Evolutionary conservation across 2,329 filamentous ascomycete genomes (phyloP).

Genomic region (Colletotrichum shisoi): DNA sequence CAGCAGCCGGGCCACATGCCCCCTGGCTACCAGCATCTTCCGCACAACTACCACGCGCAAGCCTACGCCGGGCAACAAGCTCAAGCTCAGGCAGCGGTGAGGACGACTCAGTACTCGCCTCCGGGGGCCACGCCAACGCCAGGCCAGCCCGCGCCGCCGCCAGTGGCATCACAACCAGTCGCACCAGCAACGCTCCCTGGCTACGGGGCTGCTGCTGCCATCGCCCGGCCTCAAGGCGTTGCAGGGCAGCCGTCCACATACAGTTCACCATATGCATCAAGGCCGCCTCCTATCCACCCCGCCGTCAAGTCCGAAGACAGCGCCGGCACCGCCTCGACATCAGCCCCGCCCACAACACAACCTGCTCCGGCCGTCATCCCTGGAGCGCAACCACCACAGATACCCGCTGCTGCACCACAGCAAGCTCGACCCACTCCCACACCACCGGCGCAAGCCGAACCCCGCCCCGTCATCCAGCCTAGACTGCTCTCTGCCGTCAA

Average conservation of each 20-base stretch:
- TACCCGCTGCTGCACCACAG: slow-evolving; percentile 32
- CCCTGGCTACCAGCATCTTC: slow-evolving; percentile 49
- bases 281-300: slow-evolving; percentile 41
- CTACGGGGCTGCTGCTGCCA: slow-evolving; percentile 41
- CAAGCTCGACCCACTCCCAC: slow-evolving; percentile 37
- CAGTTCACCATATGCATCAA: slow-evolving; percentile 46
- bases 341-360: slow-evolving; percentile 22
- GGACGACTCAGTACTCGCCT: slow-evolving; percentile 39
- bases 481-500: slow-evolving; percentile 54
- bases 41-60: slow-evolving; percentile 49
- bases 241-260: slow-evolving; percentile 44
- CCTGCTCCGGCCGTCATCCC: slow-evolving; percentile 31
- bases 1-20: slow-evolving; percentile 47
- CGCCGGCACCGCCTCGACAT: slow-evolving; percentile 30
- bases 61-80: slow-evolving; percentile 42
- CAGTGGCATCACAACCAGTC: slow-evolving; percentile 42
- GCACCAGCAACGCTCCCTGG: slow-evolving; percentile 42
- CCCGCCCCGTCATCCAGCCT: slow-evolving; percentile 55
- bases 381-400: slow-evolving; percentile 31
- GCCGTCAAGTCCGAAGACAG: slow-evolving; percentile 41
- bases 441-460: slow-evolving; percentile 32
- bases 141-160: slow-evolving; percentile 40
- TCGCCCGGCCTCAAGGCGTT: slow-evolving; percentile 41
- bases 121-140: slow-evolving; percentile 33
- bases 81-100: slow-evolving; percentile 36